Evolutionary conservation across 352 stramenopile species (phyloP).

Genomic region (Phytopythium vexans): DNA sequence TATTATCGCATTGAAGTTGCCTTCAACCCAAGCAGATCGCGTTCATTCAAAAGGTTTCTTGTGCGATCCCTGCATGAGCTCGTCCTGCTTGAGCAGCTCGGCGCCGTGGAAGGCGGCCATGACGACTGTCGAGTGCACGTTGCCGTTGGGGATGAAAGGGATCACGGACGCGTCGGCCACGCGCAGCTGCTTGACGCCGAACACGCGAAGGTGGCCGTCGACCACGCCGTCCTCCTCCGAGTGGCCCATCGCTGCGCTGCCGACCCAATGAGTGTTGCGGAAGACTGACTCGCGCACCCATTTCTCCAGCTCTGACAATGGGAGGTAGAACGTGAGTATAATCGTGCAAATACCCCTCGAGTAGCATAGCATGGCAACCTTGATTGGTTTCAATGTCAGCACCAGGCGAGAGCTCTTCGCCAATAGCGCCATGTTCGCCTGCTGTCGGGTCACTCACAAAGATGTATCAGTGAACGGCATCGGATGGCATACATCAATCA

Average conservation of each 20-base stretch:
- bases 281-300: slow-evolving; percentile 72
- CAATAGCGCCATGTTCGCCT: slow-evolving; percentile 42
- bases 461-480: too few relatives aligned
- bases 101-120: slow-evolving; percentile 58
- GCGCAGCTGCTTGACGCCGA: slow-evolving; percentile 52
- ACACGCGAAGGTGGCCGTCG: slow-evolving; percentile 55
- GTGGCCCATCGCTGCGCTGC: slow-evolving; percentile 69
- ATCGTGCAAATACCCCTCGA: too few relatives aligned
- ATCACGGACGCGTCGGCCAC: slow-evolving; percentile 71
- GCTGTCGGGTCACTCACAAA: background rate
- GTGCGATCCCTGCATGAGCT: too few relatives aligned
- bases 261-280: slow-evolving; percentile 85
- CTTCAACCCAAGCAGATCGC: too few relatives aligned
- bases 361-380: too few relatives aligned
- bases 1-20: too few relatives aligned
- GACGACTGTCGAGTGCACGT: slow-evolving; percentile 70
- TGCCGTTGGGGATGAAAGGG: slow-evolving; percentile 66
- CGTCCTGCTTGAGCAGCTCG: slow-evolving; percentile 34
- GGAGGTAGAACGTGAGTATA: background rate
- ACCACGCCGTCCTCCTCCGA: slow-evolving; percentile 43
- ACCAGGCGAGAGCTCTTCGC: slow-evolving; percentile 40
- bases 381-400: slow-evolving; percentile 15
- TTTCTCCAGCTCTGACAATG: slow-evolving; percentile 35
- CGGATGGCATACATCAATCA: too few relatives aligned
- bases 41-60: too few relatives aligned